Conservation (phyloP, 78 protist species). For the Cavenderia fasciculata region DNA sequence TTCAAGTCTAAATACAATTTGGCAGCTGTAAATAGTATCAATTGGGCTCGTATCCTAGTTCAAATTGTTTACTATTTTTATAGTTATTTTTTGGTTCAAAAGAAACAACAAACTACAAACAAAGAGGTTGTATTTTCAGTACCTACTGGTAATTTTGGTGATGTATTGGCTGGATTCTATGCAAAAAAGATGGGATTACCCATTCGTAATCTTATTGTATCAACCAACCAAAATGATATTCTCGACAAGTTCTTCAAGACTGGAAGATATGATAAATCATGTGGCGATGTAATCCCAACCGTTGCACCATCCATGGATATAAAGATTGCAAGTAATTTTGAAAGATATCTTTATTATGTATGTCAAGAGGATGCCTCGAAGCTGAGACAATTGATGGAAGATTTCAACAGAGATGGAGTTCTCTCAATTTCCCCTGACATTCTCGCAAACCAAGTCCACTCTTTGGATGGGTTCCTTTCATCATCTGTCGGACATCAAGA, state of each 20-base stretch:
- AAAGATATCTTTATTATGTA: conserved; percentile 7
- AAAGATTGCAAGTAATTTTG: conserved; percentile 19
- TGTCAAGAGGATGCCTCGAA: not conserved
- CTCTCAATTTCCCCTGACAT: not conserved
- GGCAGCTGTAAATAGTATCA: conserved; percentile 72
- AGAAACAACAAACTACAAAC: not conserved
- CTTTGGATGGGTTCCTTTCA: not conserved
- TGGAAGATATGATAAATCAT: conserved; percentile 45
- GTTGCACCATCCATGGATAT: conserved; percentile 20
- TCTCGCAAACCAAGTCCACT: not conserved
- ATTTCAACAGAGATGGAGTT: not conserved
- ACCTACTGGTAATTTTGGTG: conserved; percentile 88
- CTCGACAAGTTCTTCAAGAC: conserved; percentile 36
- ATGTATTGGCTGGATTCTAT: conserved; percentile 56
- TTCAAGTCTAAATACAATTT: not conserved
- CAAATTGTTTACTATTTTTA: conserved; percentile 69
- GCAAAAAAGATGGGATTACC: conserved; percentile 76
- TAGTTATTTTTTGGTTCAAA: not conserved
- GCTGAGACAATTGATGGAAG: not conserved
- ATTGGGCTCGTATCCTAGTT: conserved; percentile 79
- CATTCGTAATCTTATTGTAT: conserved; percentile 31
- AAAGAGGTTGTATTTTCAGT: conserved; percentile 68
- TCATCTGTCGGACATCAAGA: not conserved
- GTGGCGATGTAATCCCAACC: not conserved
- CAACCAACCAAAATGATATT: conserved; percentile 78